Percentiles rank a stretch among this genome's conserved stretches.
phyloP scores from a whole-genome alignment of 306 rosid genomes.

The Chamaecrista fasciculata region DNA sequence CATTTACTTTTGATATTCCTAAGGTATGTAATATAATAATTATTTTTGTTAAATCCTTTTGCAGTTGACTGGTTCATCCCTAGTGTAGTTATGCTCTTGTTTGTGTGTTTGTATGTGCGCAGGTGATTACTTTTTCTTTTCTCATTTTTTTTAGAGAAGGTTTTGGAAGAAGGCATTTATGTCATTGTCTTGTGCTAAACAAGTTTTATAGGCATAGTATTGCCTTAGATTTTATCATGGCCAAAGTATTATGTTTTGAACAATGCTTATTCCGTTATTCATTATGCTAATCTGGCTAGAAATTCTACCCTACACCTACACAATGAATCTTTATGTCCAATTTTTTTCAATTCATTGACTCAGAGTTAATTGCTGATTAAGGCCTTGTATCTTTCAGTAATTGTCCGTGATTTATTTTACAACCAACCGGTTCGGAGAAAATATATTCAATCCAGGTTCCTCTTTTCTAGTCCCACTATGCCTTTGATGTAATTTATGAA shows the following conservation, averaged over 20 bases:
- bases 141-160: not conserved
- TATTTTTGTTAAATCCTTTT: not conserved
- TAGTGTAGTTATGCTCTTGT: not conserved
- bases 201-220: not conserved
- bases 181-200: not conserved
- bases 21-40: not conserved
- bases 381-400: slow-evolving; percentile 45
- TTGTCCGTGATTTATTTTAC: slow-evolving; percentile 87
- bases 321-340: slow-evolving; percentile 8
- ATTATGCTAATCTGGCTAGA: slow-evolving; percentile 17
- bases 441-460: slow-evolving; percentile 76
- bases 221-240: slow-evolving; percentile 1
- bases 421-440: slow-evolving; percentile 97
- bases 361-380: slow-evolving; percentile 25
- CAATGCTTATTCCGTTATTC: slow-evolving; percentile 16
- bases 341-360: not conserved
- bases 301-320: slow-evolving; percentile 10
- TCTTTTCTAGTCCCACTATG: slow-evolving; percentile 13
- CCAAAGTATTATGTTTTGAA: not conserved
- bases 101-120: not conserved
- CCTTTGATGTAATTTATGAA: slow-evolving; percentile 24
- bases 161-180: not conserved
- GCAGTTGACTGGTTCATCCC: slow-evolving; percentile 4
- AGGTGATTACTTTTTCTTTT: not conserved
- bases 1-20: not conserved